These are phyloP conservation scores for Vigna trinervia DNA, from an alignment of 306 rosid genomes.

Conservation along the genomic window DNA sequence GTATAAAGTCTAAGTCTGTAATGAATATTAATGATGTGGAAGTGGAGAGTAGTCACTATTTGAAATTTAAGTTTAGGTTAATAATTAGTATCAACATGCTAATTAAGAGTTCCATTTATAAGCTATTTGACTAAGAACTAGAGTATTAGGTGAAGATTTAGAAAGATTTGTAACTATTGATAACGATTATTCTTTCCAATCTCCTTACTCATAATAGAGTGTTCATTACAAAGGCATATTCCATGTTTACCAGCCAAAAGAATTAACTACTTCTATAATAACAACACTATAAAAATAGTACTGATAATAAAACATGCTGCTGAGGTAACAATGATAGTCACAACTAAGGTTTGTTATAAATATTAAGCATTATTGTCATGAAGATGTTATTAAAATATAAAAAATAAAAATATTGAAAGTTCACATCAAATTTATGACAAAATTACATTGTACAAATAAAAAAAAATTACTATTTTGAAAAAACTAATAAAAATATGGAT, in stretches of 20 bases:
- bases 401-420: too few species aligned
- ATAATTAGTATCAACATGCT: conserved; percentile 32
- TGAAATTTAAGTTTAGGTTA: conserved; percentile 22
- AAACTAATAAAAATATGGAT: too few species aligned
- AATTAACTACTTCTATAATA: not conserved
- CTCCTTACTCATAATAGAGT: not conserved
- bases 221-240: not conserved
- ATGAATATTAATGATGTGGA: conserved; percentile 20
- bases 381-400: too few species aligned
- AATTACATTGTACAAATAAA: too few species aligned
- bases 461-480: too few species aligned
- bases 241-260: not conserved
- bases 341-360: too few species aligned
- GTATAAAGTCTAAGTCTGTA: conserved; percentile 20
- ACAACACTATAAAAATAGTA: not conserved
- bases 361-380: too few species aligned
- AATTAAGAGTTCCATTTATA: conserved; percentile 23
- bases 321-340: not conserved
- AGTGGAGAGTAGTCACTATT: conserved; percentile 37
- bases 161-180: conserved; percentile 55
- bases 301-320: not conserved
- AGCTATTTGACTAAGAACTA: conserved; percentile 38
- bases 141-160: conserved; percentile 56
- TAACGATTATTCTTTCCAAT: conserved; percentile 27
- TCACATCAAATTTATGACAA: too few species aligned